These are phyloP conservation scores for Porpolomopsis calyptriformis DNA, from an alignment of 768 basidiomycete genomes.

Conservation along the genomic window DNA sequence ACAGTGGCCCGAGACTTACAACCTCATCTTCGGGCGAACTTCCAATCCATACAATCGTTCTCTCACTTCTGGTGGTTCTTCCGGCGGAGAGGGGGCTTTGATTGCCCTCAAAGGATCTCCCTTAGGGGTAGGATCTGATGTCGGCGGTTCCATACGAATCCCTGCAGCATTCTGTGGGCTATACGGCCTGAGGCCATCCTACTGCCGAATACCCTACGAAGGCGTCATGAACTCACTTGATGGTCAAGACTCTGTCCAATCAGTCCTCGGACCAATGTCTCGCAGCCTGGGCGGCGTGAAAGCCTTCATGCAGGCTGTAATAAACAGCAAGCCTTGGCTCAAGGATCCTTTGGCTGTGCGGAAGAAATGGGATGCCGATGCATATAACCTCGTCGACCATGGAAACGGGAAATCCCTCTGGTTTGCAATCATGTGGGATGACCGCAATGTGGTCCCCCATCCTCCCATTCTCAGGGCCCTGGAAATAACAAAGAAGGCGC, in stretches of 20 bases:
- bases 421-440: constrained; percentile 58
- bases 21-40: constrained; percentile 72
- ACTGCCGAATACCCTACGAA: constrained; percentile 58
- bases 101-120: constrained; percentile 24
- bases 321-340: constrained; percentile 52
- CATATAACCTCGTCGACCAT: constrained; percentile 50
- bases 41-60: constrained; percentile 63
- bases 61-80: constrained; percentile 69
- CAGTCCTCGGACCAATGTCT: constrained; percentile 67
- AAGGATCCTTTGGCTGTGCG: constrained; percentile 49
- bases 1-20: constrained; percentile 71
- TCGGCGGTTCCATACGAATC: constrained; percentile 68
- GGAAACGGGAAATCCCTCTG: constrained; percentile 41
- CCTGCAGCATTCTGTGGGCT: constrained; percentile 58
- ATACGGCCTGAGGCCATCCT: constrained; percentile 65
- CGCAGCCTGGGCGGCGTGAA: constrained; percentile 50
- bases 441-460: constrained; percentile 47
- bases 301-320: constrained; percentile 53
- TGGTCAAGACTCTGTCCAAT: constrained; percentile 61
- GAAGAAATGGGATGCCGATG: constrained; percentile 52
- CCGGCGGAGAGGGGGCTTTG: constrained; percentile 79
- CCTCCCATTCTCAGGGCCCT: constrained; percentile 58
- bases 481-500: constrained; percentile 41
- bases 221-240: constrained; percentile 53
- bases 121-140: constrained; percentile 73